Evolutionary conservation across 176 grass and related monocot genomes (phyloP).

Genomic region (Bothriochloa decipiens): DNA sequence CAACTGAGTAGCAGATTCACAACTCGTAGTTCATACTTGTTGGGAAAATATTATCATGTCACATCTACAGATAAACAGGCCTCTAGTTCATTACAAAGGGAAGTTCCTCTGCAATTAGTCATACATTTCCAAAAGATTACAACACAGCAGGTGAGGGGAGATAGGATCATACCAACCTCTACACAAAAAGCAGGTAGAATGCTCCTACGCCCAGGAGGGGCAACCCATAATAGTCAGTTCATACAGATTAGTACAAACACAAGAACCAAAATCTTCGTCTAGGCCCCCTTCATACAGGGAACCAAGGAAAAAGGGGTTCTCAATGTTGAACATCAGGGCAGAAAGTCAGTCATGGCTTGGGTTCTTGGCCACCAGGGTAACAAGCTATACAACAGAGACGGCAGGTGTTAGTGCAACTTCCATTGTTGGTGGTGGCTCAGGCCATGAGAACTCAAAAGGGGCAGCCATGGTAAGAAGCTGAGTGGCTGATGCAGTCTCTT

Average conservation of each 20-base stretch:
- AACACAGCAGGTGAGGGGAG: slow-evolving; percentile 20
- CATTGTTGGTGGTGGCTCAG: slow-evolving; percentile 35
- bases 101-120: slow-evolving; percentile 17
- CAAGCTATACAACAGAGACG: slow-evolving; percentile 39
- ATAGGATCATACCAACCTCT: slow-evolving; percentile 49
- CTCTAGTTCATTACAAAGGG: not conserved
- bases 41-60: not conserved
- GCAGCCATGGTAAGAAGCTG: slow-evolving; percentile 16
- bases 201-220: slow-evolving; percentile 21
- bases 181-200: slow-evolving; percentile 46
- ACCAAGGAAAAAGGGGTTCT: slow-evolving; percentile 30
- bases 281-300: not conserved
- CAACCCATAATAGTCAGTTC: slow-evolving; percentile 37
- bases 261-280: slow-evolving; percentile 39
- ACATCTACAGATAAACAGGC: not conserved
- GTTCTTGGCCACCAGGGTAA: not conserved
- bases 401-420: slow-evolving; percentile 32
- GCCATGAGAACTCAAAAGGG: slow-evolving; percentile 56
- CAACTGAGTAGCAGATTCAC: not conserved
- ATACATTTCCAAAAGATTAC: slow-evolving; percentile 37
- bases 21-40: slow-evolving; percentile 19
- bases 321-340: not conserved
- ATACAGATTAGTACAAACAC: slow-evolving; percentile 25
- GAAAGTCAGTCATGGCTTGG: not conserved
- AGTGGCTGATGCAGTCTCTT: slow-evolving; percentile 14